Evolutionary conservation across 208 protist genomes (phyloP).

Genomic region (Jaenimonas drosophilae): DNA sequence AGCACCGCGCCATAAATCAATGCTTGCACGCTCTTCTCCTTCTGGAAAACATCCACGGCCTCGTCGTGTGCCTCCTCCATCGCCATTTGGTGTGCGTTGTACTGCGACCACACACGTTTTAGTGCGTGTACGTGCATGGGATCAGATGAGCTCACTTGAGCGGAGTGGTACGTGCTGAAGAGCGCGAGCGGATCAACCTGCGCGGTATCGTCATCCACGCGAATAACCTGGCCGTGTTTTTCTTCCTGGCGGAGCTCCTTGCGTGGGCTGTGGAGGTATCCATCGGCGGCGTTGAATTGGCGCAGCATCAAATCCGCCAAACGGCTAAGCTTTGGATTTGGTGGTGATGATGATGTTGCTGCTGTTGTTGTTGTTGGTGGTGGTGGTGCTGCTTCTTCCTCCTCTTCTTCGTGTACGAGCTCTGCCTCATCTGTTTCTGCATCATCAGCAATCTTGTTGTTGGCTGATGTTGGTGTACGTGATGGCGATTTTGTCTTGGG

Average conservation of each 20-base stretch:
- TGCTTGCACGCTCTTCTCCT: slow-evolving; percentile 67
- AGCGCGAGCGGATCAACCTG: slow-evolving; percentile 71
- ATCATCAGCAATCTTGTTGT: no score
- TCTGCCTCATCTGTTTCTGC: no score
- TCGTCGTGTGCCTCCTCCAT: slow-evolving; percentile 41
- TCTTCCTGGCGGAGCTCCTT: slow-evolving; percentile 40
- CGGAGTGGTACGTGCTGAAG: slow-evolving; percentile 56
- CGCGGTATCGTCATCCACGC: slow-evolving; percentile 52
- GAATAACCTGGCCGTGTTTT: slow-evolving; percentile 45
- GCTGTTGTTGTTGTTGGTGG: slow-evolving; percentile 3
- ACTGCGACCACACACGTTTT: slow-evolving; percentile 54
- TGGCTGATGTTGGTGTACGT: no score
- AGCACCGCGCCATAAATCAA: slow-evolving; percentile 67
- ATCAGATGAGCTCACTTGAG: slow-evolving; percentile 19
- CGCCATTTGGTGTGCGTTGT: slow-evolving; percentile 56
- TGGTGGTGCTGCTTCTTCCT: slow-evolving; percentile 3
- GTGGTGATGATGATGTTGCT: not conserved
- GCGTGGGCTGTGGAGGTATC: slow-evolving; percentile 49
- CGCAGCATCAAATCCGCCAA: slow-evolving; percentile 68
- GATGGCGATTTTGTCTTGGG: slow-evolving; percentile 1
- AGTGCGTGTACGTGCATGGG: slow-evolving; percentile 47
- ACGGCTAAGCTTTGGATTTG: slow-evolving; percentile 17
- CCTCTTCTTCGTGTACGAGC: no score
- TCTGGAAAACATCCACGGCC: slow-evolving; percentile 30
- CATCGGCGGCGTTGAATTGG: slow-evolving; percentile 80